Evolutionary conservation across 2,329 filamentous ascomycete species (phyloP).

Genomic region (Neurospora sp.): DNA sequence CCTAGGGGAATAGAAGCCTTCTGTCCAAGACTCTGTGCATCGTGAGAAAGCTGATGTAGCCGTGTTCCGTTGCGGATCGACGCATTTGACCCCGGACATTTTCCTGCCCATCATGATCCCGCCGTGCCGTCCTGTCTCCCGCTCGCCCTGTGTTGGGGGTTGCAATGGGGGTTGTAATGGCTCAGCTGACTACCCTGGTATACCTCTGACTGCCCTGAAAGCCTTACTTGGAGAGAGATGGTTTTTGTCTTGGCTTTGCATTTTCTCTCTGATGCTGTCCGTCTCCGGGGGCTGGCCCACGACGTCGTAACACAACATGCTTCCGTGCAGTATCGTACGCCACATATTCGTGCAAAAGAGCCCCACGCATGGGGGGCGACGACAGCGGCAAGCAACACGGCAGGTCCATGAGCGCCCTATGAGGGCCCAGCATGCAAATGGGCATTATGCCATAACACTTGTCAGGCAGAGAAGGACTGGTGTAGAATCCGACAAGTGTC

Average conservation of each 20-base stretch:
- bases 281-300: background rate
- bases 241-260: background rate
- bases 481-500: background rate
- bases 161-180: background rate
- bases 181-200: background rate
- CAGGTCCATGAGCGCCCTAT: background rate
- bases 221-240: background rate
- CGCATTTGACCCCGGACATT: background rate
- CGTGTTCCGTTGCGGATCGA: background rate
- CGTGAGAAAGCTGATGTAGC: background rate
- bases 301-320: background rate
- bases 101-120: background rate
- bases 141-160: background rate
- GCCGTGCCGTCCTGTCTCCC: background rate
- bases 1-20: background rate
- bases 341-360: background rate
- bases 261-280: background rate
- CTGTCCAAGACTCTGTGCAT: conserved; percentile 68
- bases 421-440: background rate
- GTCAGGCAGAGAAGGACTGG: background rate
- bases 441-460: background rate
- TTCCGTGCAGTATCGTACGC: background rate
- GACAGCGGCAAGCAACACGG: background rate
- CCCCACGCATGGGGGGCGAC: background rate
- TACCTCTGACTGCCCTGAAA: background rate